These are phyloP conservation scores for Coprinellus micaceus DNA, from an alignment of 768 basidiomycete genomes.

Conservation along the genomic window DNA sequence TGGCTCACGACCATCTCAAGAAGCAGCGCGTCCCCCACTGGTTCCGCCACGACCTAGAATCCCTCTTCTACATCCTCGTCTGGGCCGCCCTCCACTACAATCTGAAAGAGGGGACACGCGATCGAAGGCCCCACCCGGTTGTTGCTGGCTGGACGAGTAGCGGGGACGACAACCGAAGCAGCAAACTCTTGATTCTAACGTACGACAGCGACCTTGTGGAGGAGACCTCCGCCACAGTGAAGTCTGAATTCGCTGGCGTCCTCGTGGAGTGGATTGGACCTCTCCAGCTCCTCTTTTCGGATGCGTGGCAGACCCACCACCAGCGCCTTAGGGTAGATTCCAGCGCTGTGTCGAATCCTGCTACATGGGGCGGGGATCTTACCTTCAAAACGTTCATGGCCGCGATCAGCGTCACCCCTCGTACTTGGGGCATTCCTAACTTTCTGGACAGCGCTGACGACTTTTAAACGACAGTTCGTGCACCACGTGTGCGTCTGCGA, in stretches of 20 bases:
- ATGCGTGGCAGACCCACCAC: background rate
- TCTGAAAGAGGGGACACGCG: background rate
- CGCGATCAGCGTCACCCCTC: background rate
- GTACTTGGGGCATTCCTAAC: background rate
- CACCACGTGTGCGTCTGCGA: no score
- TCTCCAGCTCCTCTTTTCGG: background rate
- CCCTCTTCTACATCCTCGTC: constrained; percentile 20
- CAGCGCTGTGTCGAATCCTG: background rate
- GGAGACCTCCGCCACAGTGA: background rate
- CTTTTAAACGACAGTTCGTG: background rate
- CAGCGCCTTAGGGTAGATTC: background rate
- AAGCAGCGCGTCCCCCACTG: constrained; percentile 1
- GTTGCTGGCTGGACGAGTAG: no score
- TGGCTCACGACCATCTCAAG: constrained; percentile 24
- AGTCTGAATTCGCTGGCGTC: background rate
- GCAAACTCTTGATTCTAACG: background rate
- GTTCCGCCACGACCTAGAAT: constrained; percentile 24
- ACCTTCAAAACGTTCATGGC: background rate
- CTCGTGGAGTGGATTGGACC: background rate
- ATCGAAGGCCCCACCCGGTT: background rate
- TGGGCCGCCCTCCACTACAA: constrained; percentile 17
- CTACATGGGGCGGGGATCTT: background rate
- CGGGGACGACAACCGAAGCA: background rate
- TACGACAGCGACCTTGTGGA: no score
- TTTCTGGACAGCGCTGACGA: background rate